Conservation (phyloP, 169 alveolate species). For the Cryptosporidium meleagridis region DNA sequence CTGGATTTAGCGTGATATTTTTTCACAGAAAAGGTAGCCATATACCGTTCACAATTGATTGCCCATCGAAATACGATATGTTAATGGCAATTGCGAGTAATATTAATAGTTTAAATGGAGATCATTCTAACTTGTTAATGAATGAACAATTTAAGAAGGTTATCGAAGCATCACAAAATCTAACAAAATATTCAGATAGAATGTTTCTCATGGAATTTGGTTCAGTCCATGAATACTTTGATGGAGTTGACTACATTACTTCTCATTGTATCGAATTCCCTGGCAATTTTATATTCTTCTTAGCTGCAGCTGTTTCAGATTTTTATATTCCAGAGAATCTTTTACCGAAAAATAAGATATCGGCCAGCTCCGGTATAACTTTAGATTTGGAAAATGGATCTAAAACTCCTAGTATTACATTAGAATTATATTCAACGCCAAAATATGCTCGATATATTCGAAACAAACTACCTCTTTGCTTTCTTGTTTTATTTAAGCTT, state of each 20-base stretch:
- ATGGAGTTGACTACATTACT: conserved; percentile 71
- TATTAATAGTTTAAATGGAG: background rate
- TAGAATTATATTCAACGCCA: conserved; percentile 79
- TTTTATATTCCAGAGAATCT: conserved; percentile 82
- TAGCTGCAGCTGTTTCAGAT: conserved; percentile 92
- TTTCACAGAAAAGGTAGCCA: conserved; percentile 78
- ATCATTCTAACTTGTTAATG: background rate
- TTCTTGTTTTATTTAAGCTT: conserved; percentile 80
- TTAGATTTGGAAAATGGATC: conserved; percentile 16
- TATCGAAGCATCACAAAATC: conserved; percentile 28
- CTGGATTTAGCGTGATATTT: conserved; percentile 81
- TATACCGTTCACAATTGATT: conserved; percentile 78
- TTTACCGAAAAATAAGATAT: conserved; percentile 48
- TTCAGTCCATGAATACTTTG: conserved; percentile 78
- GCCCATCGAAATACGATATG: conserved; percentile 43
- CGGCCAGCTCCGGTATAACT: conserved; percentile 25
- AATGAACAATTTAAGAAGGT: background rate
- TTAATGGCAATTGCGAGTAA: background rate
- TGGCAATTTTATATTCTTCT: conserved; percentile 69
- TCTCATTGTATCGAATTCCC: conserved; percentile 16
- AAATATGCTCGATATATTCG: conserved; percentile 77
- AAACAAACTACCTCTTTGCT: conserved; percentile 55
- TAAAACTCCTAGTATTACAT: conserved; percentile 10
- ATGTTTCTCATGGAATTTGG: conserved; percentile 78
- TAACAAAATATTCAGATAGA: conserved; percentile 47